phyloP scores from a whole-genome alignment of 768 basidiomycete genomes.

The Xanthoconium purpureum region DNA sequence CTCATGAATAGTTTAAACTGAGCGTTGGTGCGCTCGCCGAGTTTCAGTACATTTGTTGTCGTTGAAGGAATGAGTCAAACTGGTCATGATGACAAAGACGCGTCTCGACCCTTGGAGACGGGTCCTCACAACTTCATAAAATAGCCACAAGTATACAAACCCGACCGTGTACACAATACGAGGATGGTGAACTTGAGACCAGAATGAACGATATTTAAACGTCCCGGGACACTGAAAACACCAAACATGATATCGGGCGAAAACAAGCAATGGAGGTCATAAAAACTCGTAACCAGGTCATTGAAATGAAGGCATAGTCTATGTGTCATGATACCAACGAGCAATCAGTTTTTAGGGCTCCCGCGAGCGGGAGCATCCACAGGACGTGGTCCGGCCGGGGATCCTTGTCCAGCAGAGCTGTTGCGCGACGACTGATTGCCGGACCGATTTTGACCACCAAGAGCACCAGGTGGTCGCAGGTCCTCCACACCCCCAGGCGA shows the following conservation, averaged over 20 bases:
- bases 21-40: neutral
- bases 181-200: constrained; percentile 18
- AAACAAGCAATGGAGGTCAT: constrained; percentile 13
- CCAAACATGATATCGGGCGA: constrained; percentile 16
- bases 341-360: constrained; percentile 25
- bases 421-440: constrained; percentile 42
- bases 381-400: constrained; percentile 42
- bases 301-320: constrained; percentile 9
- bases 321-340: neutral
- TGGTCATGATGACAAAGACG: constrained; percentile 4
- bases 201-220: constrained; percentile 13
- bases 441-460: constrained; percentile 26
- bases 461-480: constrained; percentile 27
- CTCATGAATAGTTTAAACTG: neutral
- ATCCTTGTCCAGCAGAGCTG: constrained; percentile 52
- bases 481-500: constrained; percentile 36
- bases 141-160: neutral
- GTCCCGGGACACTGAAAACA: constrained; percentile 12
- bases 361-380: constrained; percentile 28
- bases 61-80: neutral
- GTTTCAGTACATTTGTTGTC: neutral
- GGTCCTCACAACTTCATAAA: neutral
- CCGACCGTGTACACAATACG: neutral
- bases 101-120: too few species aligned
- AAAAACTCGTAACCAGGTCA: constrained; percentile 6